Base-by-base conservation (phyloP, 2,329 filamentous ascomycete genomes). In the Aureobasidium subglaciale region DNA sequence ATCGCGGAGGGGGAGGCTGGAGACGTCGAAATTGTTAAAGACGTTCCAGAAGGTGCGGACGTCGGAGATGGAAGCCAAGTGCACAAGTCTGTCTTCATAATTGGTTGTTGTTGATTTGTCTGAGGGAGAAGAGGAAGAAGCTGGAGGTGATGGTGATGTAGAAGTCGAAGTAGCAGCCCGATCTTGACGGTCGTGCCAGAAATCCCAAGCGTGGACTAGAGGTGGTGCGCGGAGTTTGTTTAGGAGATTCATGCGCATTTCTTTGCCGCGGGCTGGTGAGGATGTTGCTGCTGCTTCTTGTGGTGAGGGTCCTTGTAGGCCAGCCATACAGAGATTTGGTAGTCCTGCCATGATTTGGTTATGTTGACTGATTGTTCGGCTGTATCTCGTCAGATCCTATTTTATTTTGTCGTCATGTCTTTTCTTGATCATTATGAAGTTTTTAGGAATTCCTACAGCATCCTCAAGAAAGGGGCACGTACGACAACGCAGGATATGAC, bases 201-300 rank as follows among this genome's bases (percentile, higher is more conserved):
- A 78, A 61, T 76, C 71, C 76, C 76, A 79, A 58, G 68, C 68
- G 67, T 77, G 75, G 55, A 75, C 71, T 53, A 79, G 72, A n/a
- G 76, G 74, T 46, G 75, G 76, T 5, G 75, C 70, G 45, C 75
- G 72, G 38, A 50, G 65, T 57, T 63, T 69, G 64, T 27, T 69
- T 60, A 73, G 71, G 56, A 75, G 71, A 55, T 66, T 68, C 55
- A 70, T 67, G 56, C 72, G 84, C 83, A 90, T 90, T 56, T 87
- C 87, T 71, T 86, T 84, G 70, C 88, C 86, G 65, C 87, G 85
- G 55, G 87, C 86, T 24, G 87, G 86, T 9, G 87, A 88, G 61
- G 78, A 76, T 38, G 81, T 84, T 66, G 81, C 82, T 45, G 79
- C 73, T 59, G 81, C 78, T 62, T 78, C 76, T 68, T 77, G 76